Base-by-base conservation (phyloP, 2,329 filamentous ascomycete genomes). In the Esteya vermicola region DNA sequence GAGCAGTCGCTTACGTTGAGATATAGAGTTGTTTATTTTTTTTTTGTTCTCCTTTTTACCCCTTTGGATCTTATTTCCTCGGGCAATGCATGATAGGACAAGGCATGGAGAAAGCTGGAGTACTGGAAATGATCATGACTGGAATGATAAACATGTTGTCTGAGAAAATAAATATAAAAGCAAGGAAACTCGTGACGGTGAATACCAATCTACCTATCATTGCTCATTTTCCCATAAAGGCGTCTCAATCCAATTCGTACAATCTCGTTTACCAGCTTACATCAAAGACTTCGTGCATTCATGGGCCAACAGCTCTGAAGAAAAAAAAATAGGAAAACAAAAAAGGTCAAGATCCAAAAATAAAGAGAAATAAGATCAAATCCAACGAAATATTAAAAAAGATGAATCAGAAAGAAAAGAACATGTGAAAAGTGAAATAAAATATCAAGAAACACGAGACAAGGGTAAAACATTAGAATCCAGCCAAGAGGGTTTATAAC, bases 401-500 rank as follows among this genome's bases (percentile, higher is more conserved):
- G 4, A 22, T 20, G 5, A 34, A 18, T 28, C 4, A 36, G 26
- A 25, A 20, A 28, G 16, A 23, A 22, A 23, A 23, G 21, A 33
- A 41, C 7, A 13, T 5, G n/a, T 25, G 13, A 22, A 25, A 22
- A 12, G 31, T 33, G n/a, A 33, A 33, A 18, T 10, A 9, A 21
- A 33, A 19, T 20, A 33, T 5, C 5, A 14, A 30, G n/a, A 30
- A 13, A 9, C 2, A 16, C 12, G 27, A 28, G 4, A 28, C 27
- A 30, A 6, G 9, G 16, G 8, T 16, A 26, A 38, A 4, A 40
- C 20, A 31, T 2, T 31, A 43, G 23, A 33, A n/a, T 25, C 16
- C 18, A 10, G 9, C 18, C 23, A 18, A 9, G 5, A 36, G 21
- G 4, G n/a, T 10, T 31, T 35, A 60, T 33, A 51, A 46, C 28